Evolutionary conservation across 1,284 basidiomycete genomes (phyloP).

Genomic region (Puccinia hordei): DNA sequence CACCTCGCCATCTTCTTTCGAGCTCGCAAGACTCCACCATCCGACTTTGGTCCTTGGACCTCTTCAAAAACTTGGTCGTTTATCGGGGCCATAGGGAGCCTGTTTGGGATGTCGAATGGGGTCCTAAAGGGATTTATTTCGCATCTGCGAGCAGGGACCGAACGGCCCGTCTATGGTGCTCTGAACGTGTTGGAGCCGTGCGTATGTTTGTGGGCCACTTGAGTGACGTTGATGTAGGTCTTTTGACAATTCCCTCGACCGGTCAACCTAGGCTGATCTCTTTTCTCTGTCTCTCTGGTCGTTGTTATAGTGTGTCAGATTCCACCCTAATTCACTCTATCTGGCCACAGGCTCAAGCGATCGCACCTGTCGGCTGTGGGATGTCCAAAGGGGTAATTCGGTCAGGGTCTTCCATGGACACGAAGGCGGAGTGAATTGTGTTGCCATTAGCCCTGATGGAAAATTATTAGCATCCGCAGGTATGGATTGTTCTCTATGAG

Average conservation of each 20-base stretch:
- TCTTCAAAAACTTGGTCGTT: constrained; percentile 86
- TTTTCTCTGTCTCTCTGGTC: not conserved
- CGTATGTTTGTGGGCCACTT: constrained; percentile 94
- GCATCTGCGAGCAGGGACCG: constrained; percentile 90
- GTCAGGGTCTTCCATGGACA: constrained; percentile 95
- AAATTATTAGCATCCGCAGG: constrained; percentile 87
- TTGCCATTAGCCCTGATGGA: constrained; percentile 91
- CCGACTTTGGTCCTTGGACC: constrained; percentile 93
- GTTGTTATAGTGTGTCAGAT: constrained; percentile 76
- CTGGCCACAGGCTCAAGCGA: constrained; percentile 96
- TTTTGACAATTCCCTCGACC: constrained; percentile 10
- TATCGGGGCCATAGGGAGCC: constrained; percentile 97
- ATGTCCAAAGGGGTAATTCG: constrained; percentile 92
- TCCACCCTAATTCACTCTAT: constrained; percentile 97
- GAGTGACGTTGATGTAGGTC: constrained; percentile 91
- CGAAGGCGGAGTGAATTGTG: constrained; percentile 80
- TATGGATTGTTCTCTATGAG: constrained; percentile 59
- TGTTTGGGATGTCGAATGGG: constrained; percentile 99
- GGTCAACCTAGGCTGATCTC: not conserved
- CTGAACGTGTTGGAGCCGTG: constrained; percentile 82
- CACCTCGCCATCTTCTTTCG: constrained; percentile 85
- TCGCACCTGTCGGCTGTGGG: constrained; percentile 93
- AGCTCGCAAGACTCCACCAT: constrained; percentile 89
- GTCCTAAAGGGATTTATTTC: constrained; percentile 96
- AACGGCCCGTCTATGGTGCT: constrained; percentile 94